Percentiles rank a stretch among this genome's conserved stretches.
Conservation (phyloP, 306 rosid species). For the Quercus mongolica region DNA sequence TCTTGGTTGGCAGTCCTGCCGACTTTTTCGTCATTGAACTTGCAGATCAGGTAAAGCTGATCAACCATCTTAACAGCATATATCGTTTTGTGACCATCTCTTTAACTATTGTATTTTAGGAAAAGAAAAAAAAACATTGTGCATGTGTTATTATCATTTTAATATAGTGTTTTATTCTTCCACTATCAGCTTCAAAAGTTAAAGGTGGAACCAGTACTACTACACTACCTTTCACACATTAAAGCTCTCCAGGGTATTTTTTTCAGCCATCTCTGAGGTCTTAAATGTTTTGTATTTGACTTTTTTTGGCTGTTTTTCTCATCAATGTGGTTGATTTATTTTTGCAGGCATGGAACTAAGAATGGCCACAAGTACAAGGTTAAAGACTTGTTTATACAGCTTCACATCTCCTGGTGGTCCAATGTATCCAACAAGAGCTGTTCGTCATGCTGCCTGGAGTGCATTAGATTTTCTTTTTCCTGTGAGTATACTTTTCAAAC, state of each 20-base stretch:
- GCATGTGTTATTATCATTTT: not conserved
- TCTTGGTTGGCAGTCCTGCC: slow-evolving; percentile 76
- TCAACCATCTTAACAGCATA: not conserved
- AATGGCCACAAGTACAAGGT: slow-evolving; percentile 87
- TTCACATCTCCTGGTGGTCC: slow-evolving; percentile 98
- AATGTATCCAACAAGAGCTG: slow-evolving; percentile 93
- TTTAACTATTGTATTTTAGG: not conserved
- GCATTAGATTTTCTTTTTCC: slow-evolving; percentile 88
- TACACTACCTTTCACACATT: slow-evolving; percentile 82
- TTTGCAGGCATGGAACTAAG: slow-evolving; percentile 82
- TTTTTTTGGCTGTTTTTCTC: slow-evolving; percentile 8
- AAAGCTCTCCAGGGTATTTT: slow-evolving; percentile 69
- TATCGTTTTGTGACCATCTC: not conserved
- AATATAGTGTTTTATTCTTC: slow-evolving; percentile 2
- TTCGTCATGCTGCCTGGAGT: slow-evolving; percentile 99
- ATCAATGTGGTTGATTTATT: not conserved
- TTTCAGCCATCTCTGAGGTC: slow-evolving; percentile 16
- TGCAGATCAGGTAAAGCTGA: slow-evolving; percentile 68
- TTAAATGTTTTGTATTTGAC: slow-evolving; percentile 18
- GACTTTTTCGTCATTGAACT: slow-evolving; percentile 91
- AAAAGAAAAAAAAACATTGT: not conserved
- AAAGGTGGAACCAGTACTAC: slow-evolving; percentile 92
- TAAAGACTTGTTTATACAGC: slow-evolving; percentile 87
- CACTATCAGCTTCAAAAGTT: slow-evolving; percentile 79
- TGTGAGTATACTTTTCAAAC: slow-evolving; percentile 39